Conservation (phyloP, 192 early-diverging fungal genomes). For the Glomus cerebriforme region DNA sequence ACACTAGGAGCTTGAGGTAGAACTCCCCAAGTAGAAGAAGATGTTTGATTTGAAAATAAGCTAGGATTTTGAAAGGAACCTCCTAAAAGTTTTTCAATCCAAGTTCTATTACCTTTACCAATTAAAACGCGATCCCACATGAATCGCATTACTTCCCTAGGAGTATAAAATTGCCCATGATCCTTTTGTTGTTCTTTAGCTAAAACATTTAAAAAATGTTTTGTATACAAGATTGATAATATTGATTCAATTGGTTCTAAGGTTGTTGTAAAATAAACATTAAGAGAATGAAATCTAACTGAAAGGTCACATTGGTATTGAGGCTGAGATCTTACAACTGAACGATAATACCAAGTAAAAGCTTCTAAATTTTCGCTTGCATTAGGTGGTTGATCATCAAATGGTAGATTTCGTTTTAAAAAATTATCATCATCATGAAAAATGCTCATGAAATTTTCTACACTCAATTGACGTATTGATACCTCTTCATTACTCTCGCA, state of each 20-base stretch:
- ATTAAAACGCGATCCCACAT: conserved; percentile 55
- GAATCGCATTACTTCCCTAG: conserved; percentile 51
- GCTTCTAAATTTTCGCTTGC: conserved; percentile 5
- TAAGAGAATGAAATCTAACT: not conserved
- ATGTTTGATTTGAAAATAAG: not conserved
- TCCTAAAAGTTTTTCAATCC: conserved; percentile 18
- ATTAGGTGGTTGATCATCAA: not conserved
- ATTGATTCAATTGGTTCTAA: conserved; percentile 23
- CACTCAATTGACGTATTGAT: not conserved
- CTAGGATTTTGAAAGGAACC: not conserved
- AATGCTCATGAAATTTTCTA: conserved; percentile 30
- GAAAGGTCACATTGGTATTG: not conserved
- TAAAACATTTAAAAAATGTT: conserved; percentile 46
- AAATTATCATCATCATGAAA: conserved; percentile 30
- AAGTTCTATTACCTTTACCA: conserved; percentile 22
- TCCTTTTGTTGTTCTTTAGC: conserved; percentile 64
- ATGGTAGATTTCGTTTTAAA: not conserved
- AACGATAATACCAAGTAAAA: conserved; percentile 27
- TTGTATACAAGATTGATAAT: conserved; percentile 47
- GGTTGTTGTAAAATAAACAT: conserved; percentile 1
- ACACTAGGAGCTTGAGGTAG: conserved; percentile 35
- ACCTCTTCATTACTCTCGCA: not conserved
- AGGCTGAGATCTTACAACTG: not conserved
- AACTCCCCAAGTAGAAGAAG: conserved; percentile 8
- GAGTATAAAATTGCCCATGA: conserved; percentile 64